Evolutionary conservation across 2,329 filamentous ascomycete genomes (phyloP).

Genomic region (Fusarium burgessii): DNA sequence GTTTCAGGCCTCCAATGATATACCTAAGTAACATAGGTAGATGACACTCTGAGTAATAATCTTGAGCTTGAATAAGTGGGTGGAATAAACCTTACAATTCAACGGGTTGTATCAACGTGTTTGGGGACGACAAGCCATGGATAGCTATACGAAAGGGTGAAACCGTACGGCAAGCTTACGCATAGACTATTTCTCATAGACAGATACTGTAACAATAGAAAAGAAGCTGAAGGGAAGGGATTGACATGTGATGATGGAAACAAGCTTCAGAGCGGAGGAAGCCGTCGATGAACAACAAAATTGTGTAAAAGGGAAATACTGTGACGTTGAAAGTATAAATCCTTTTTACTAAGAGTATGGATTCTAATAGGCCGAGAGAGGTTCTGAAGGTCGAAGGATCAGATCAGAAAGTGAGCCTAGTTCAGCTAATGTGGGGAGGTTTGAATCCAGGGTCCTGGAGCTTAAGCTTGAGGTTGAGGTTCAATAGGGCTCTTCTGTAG

Average conservation of each 20-base stretch:
- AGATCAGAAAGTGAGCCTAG: not conserved
- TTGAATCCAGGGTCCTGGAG: slow-evolving; percentile 32
- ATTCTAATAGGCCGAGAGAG: not conserved
- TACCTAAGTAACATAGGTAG: not conserved
- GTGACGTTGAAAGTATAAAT: not conserved
- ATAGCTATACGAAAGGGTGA: not conserved
- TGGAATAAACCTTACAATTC: not conserved
- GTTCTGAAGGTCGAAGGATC: not conserved
- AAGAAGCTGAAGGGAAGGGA: not conserved
- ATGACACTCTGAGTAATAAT: not conserved
- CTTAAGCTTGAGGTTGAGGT: slow-evolving; percentile 18
- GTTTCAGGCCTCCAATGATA: not conserved
- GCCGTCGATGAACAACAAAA: not conserved
- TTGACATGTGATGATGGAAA: slow-evolving; percentile 26
- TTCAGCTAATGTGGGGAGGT: slow-evolving; percentile 23
- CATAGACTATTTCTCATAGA: not conserved
- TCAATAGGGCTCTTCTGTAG: not conserved
- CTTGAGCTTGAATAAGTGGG: not conserved
- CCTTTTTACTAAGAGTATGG: not conserved
- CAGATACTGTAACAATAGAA: not conserved
- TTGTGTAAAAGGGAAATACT: not conserved
- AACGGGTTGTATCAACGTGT: slow-evolving; percentile 4
- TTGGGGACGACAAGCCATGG: slow-evolving; percentile 30
- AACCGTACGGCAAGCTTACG: not conserved
- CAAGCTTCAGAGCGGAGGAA: not conserved